Conservation (phyloP, 1,284 basidiomycete genomes). For the Melanopsichium pennsylvanicum region DNA sequence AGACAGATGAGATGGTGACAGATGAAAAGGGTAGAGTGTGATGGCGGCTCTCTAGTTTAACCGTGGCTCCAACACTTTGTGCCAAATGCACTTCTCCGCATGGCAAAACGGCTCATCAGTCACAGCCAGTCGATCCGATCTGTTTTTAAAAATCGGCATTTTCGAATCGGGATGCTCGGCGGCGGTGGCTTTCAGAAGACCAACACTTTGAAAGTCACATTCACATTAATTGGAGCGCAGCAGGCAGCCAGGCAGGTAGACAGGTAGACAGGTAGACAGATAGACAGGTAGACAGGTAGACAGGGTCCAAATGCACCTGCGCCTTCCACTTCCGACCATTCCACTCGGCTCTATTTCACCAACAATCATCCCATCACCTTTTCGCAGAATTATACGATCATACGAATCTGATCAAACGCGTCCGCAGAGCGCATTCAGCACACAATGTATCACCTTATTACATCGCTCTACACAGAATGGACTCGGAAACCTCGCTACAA, state of each 20-base stretch:
- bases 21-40: not conserved
- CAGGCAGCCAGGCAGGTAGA: not conserved
- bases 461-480: constrained; percentile 42
- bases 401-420: too few species aligned
- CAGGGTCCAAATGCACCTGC: constrained; percentile 6
- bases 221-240: too few species aligned
- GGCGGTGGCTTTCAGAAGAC: constrained; percentile 13
- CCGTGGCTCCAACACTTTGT: constrained; percentile 2
- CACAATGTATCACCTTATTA: constrained; percentile 43
- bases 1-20: not conserved
- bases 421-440: too few species aligned
- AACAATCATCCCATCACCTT: too few species aligned
- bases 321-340: not conserved
- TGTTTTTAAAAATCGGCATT: not conserved
- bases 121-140: not conserved
- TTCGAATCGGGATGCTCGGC: constrained; percentile 5
- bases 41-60: constrained; percentile 1
- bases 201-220: not conserved
- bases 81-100: not conserved
- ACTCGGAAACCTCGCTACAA: constrained; percentile 48
- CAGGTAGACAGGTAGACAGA: not conserved
- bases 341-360: too few species aligned
- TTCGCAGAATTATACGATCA: too few species aligned
- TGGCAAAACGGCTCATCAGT: too few species aligned
- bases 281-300: not conserved